Evolutionary conservation across 139 green algal species (phyloP), one percentile per base, ranked within the genome.

Genomic region (Astrephomene gubernaculifera): DNA sequence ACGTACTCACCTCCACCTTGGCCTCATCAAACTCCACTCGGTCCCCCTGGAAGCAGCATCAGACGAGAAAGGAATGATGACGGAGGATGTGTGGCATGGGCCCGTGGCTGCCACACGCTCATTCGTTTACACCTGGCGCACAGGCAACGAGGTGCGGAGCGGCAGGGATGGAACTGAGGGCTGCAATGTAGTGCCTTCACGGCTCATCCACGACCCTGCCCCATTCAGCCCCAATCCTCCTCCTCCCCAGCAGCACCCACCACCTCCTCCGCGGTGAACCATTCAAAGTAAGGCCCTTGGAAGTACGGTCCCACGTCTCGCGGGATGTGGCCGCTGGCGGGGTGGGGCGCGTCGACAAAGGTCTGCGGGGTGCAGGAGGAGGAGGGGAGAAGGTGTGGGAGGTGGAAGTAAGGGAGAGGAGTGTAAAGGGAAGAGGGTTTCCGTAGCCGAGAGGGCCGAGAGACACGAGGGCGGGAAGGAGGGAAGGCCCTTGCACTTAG

Each of bases 291-390:
- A 6, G 81, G 74, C 2, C 71, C 73, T 1, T 79, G 9, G 33
- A 92, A 93, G 61, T 86, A 93, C n/a, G 82, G 86, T 7, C 44
- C 29, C 4, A 94, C 91, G 63, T 94, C 91, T 0, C 89, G 83
- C 0, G 91, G 91, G 35, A 94, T 93, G 38, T 83, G 86, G 0
- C 91, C 91, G 52, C 71, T 88, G 52, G 91, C 91, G 0, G 75
- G 35, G 54, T 94, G 91, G 21, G 91, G 91, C 0, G 91, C 91
- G 73, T 94, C 88, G 27, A 92, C 73, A 65, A 85, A 93, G 0
- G 68, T 70, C 79, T 90, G 85, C 35, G 68, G 5, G 63, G 31
- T 22, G 8, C n/a, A 43, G 63, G 63, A 41, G 29, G 63, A 9
- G 41, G 29, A 41, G 17, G 19, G 49, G 49, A 12, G 12, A 57